Conservation (phyloP, 1,284 basidiomycete species). For the Rhizoctonia solani region DNA sequence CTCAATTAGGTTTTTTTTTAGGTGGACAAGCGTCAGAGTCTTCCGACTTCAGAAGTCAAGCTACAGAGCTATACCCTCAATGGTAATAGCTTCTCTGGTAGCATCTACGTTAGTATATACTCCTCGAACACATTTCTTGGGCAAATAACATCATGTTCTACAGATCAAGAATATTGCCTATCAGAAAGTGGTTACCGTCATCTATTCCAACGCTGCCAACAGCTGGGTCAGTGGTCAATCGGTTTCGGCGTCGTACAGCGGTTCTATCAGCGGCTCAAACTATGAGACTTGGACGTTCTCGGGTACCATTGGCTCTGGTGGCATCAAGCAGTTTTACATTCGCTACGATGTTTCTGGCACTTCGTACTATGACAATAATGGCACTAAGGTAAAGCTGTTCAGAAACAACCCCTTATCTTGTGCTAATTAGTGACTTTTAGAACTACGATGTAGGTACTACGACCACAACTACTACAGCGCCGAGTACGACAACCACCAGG, state of each 20-base stretch:
- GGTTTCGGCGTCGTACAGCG: constrained; percentile 25
- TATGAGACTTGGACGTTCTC: constrained; percentile 30
- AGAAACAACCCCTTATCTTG: neutral
- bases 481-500: neutral
- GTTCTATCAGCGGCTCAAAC: constrained; percentile 17
- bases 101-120: constrained; percentile 17
- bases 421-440: neutral
- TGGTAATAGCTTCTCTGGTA: constrained; percentile 19
- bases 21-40: constrained; percentile 18
- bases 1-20: neutral
- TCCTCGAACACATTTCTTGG: neutral
- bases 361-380: constrained; percentile 26
- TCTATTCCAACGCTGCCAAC: constrained; percentile 32
- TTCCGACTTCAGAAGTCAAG: constrained; percentile 14
- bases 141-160: neutral
- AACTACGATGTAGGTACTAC: constrained; percentile 19
- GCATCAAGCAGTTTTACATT: constrained; percentile 32
- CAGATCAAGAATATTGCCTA: constrained; percentile 29
- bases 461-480: constrained; percentile 12
- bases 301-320: constrained; percentile 29
- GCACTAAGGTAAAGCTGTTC: constrained; percentile 2
- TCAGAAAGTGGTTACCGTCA: constrained; percentile 22
- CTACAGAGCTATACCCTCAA: constrained; percentile 25
- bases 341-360: constrained; percentile 26
- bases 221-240: constrained; percentile 30